A percentile compares a stretch with the other conserved stretches of the same genome.
phyloP scores from a whole-genome alignment of 805 yeast species.

The Wickerhamomyces canadensis region DNA sequence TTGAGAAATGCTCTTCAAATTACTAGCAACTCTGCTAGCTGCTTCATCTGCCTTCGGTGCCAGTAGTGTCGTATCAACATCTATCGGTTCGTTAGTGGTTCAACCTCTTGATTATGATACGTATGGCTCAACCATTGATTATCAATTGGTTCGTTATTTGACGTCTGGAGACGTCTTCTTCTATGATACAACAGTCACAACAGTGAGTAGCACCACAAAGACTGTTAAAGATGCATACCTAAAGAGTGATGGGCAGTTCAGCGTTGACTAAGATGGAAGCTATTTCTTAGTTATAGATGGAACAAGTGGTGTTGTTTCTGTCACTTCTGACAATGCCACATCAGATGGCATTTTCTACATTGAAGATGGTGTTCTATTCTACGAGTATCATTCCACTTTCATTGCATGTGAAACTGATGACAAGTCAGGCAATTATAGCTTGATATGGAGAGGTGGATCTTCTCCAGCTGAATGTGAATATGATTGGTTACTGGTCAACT shows the following conservation, averaged over 20 bases:
- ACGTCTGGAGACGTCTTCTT: constrained; percentile 12
- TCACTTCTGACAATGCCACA: constrained; percentile 3
- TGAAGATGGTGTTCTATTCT: constrained; percentile 7
- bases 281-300: constrained; percentile 10
- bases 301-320: constrained; percentile 10
- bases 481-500: constrained; percentile 16
- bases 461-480: constrained; percentile 14
- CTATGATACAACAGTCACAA: constrained; percentile 6
- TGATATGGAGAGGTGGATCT: constrained; percentile 22
- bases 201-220: constrained; percentile 3
- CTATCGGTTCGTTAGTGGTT: constrained; percentile 15
- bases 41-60: background rate
- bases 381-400: constrained; percentile 17
- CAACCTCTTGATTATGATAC: constrained; percentile 15
- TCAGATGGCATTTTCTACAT: constrained; percentile 15
- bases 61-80: background rate
- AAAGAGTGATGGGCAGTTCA: constrained; percentile 10
- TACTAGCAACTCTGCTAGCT: background rate
- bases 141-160: constrained; percentile 11
- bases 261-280: constrained; percentile 1
- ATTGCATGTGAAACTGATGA: constrained; percentile 15
- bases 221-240: constrained; percentile 10
- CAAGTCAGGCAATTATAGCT: constrained; percentile 7
- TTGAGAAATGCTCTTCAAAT: background rate
- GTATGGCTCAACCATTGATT: constrained; percentile 15